phyloP scores from a whole-genome alignment of 371 early-diverging fungal species.

The Lichtheimia ramosa region DNA sequence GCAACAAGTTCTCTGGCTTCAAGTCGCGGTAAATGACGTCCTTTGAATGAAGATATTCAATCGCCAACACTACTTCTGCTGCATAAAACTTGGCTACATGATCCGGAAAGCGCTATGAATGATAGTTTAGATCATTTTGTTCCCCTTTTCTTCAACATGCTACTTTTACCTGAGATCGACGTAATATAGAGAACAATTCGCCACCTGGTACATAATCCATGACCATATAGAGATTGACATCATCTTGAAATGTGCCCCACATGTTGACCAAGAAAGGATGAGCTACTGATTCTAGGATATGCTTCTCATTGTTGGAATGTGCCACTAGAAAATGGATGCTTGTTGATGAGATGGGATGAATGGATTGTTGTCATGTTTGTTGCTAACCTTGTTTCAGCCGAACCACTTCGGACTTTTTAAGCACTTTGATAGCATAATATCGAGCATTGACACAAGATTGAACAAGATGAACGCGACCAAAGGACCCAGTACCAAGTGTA shows the following conservation, averaged over 20 bases:
- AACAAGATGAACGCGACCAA: conserved; percentile 97
- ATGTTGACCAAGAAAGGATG: conserved; percentile 93
- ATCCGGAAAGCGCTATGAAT: conserved; percentile 75
- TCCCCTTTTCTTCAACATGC: not conserved
- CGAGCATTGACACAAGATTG: conserved; percentile 70
- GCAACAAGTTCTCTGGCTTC: conserved; percentile 92
- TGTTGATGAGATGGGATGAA: too few relatives aligned
- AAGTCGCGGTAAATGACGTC: conserved; percentile 94
- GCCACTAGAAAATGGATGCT: conserved; percentile 57
- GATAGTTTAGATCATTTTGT: too few relatives aligned
- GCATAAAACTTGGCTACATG: conserved; percentile 87
- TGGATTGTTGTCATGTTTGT: too few relatives aligned
- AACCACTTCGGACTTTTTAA: conserved; percentile 94
- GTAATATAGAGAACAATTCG: conserved; percentile 85
- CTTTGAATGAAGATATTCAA: conserved; percentile 88
- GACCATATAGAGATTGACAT: conserved; percentile 88
- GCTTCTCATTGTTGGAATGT: conserved; percentile 96
- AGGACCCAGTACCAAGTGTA: conserved; percentile 97
- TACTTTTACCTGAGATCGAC: conserved; percentile 58
- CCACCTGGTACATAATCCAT: conserved; percentile 98
- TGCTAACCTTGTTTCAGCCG: conserved; percentile 76
- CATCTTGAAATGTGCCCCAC: conserved; percentile 90
- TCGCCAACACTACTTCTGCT: conserved; percentile 68
- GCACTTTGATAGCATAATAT: conserved; percentile 97
- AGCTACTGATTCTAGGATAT: conserved; percentile 83